Conservation (phyloP, 768 basidiomycete species). For the Crucibulum laeve region DNA sequence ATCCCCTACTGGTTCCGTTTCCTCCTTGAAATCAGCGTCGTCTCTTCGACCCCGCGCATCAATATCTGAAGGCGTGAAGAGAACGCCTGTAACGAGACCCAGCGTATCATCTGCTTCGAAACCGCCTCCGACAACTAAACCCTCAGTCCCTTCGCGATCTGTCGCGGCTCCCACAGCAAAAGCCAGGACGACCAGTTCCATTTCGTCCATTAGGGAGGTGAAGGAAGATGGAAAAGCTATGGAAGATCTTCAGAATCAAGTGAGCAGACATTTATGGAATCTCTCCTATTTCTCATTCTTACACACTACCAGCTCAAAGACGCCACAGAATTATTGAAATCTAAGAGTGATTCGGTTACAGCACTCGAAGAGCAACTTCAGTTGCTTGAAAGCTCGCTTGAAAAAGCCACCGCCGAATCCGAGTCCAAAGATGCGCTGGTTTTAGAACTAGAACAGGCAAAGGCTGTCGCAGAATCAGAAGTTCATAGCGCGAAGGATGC, state of each 20-base stretch:
- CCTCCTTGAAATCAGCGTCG: conserved; percentile 41
- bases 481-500: conserved; percentile 37
- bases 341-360: conserved; percentile 45
- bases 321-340: conserved; percentile 45
- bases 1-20: conserved; percentile 51
- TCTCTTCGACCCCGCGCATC: conserved; percentile 58
- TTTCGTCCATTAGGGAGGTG: conserved; percentile 72
- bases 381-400: conserved; percentile 45
- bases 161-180: conserved; percentile 31
- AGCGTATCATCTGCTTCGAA: conserved; percentile 33
- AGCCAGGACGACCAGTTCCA: conserved; percentile 50
- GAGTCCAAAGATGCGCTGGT: conserved; percentile 39
- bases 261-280: conserved; percentile 9
- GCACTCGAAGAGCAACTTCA: conserved; percentile 51
- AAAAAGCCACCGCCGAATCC: conserved; percentile 38
- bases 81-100: conserved; percentile 35
- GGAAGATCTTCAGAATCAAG: conserved; percentile 60
- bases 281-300: neutral
- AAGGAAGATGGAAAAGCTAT: conserved; percentile 54
- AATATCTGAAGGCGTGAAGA: conserved; percentile 62
- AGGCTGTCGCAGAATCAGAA: conserved; percentile 42
- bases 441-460: conserved; percentile 47
- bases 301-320: conserved; percentile 49
- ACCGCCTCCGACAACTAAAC: conserved; percentile 27
- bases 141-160: conserved; percentile 21